These are phyloP conservation scores for Phialophora expanda DNA, from an alignment of 2,329 filamentous ascomycete species.

Conservation along the genomic window DNA sequence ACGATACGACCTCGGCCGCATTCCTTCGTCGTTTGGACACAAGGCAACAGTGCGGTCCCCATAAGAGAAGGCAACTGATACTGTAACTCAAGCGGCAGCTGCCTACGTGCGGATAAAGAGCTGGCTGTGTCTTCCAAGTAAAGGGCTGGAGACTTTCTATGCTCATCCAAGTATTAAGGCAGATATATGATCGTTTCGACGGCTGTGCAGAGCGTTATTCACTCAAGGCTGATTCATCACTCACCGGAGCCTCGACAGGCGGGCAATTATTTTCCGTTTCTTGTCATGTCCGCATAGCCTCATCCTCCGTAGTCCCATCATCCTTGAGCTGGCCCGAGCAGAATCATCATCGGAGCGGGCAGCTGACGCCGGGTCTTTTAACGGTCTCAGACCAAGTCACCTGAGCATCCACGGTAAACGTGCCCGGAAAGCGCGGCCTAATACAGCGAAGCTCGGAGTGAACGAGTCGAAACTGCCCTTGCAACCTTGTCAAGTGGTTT, in stretches of 20 bases:
- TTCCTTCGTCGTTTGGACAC: background rate
- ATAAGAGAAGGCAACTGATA: background rate
- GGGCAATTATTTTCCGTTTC: background rate
- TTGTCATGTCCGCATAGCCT: background rate
- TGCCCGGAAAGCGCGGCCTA: constrained; percentile 1
- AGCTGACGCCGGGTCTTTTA: background rate
- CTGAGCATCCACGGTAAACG: background rate
- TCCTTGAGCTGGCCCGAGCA: background rate
- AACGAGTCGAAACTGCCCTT: background rate
- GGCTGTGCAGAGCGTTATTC: background rate
- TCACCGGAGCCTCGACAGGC: background rate
- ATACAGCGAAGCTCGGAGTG: constrained; percentile 4
- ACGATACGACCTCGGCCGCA: background rate
- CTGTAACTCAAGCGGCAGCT: background rate
- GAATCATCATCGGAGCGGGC: background rate
- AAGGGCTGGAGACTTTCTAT: background rate
- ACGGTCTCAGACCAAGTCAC: background rate
- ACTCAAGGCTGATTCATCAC: background rate
- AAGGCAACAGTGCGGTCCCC: background rate
- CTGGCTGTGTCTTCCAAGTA: background rate
- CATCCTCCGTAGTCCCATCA: background rate
- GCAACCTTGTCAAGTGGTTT: background rate
- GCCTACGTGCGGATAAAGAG: background rate
- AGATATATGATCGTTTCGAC: background rate
- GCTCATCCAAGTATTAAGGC: background rate